Conservation (phyloP, 108 stramenopile genomes). For the Stephanodiscus minutulus region DNA sequence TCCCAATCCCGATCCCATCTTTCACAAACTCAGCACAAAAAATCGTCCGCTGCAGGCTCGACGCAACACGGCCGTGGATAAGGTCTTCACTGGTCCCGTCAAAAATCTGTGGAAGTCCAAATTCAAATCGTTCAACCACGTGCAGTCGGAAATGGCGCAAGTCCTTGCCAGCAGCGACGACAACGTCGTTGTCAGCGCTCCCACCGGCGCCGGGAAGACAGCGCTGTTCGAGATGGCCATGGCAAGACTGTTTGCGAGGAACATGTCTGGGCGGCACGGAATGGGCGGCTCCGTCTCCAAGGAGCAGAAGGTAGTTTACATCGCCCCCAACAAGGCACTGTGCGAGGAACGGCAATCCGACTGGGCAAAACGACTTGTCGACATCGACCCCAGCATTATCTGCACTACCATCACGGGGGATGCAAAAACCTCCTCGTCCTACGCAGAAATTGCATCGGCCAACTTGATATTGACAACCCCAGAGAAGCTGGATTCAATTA, state of each 20-base stretch:
- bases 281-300: constrained; percentile 44
- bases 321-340: constrained; percentile 94
- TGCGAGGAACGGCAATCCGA: constrained; percentile 91
- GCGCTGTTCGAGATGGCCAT: constrained; percentile 95
- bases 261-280: constrained; percentile 15
- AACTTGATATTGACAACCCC: constrained; percentile 95
- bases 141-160: constrained; percentile 77
- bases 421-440: constrained; percentile 54
- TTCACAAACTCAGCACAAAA: constrained; percentile 49
- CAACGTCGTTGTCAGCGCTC: constrained; percentile 96
- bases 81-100: constrained; percentile 60
- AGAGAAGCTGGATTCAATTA: constrained; percentile 96
- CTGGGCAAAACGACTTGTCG: constrained; percentile 78
- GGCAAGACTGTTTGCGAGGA: constrained; percentile 65
- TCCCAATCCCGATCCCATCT: constrained; percentile 41
- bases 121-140: constrained; percentile 71
- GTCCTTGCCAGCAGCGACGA: constrained; percentile 67
- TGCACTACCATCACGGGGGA: constrained; percentile 92
- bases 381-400: constrained; percentile 62
- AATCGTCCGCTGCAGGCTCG: constrained; percentile 62
- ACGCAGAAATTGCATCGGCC: constrained; percentile 70
- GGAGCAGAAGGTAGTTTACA: constrained; percentile 83
- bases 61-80: constrained; percentile 40
- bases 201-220: constrained; percentile 99
- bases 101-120: constrained; percentile 60